Evolutionary conservation across 345 rosid species (phyloP), one percentile per base, ranked within the genome.

Genomic region (Durio zibethinus): DNA sequence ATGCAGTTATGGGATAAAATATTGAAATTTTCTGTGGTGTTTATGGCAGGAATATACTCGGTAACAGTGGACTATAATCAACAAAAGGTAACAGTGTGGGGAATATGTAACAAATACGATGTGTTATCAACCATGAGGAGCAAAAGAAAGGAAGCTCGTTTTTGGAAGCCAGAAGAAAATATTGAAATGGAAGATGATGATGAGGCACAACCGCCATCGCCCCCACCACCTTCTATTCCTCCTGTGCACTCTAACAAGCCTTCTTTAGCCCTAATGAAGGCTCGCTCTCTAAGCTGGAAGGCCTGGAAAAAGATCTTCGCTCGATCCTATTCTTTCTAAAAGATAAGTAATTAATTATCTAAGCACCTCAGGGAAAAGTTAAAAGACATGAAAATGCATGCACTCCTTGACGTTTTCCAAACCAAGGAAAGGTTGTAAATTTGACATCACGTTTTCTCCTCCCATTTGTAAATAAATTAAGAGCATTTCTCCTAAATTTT

Each of bases 81-180:
- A 47, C 98, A 92, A 59, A 94, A 92, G 82, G 97, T 90, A 82
- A 90, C 89, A 1, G 97, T 91, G 9, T 94, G 98, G 98, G 97
- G 97, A 36, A 94, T 94, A 35, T 94, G 97, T 86, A 91, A 94
- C 87, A 94, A 92, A 66, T 45, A 88, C 69, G 89, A 86, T 47
- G 97, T 92, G 71, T 77, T 94, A 62, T 79, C 77, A 15, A 91
- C 86, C 40, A 82, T 90, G 75, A 90, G 80, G 80, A 82, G 81
- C 86, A 94, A 94, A 87, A 87, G 97, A 74, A 94, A 87, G 84
- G 97, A 85, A 57, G 84, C 97, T 79, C 88, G 92, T 9, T 91
- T 91, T 82, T 94, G 97, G 98, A 87, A 86, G 56, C 66, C 76
- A 0, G 90, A 90, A 21, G 91, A 92, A 76, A 77, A 76, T 33